Conservation (phyloP, 306 rosid species). For the Ziziphus jujuba region DNA sequence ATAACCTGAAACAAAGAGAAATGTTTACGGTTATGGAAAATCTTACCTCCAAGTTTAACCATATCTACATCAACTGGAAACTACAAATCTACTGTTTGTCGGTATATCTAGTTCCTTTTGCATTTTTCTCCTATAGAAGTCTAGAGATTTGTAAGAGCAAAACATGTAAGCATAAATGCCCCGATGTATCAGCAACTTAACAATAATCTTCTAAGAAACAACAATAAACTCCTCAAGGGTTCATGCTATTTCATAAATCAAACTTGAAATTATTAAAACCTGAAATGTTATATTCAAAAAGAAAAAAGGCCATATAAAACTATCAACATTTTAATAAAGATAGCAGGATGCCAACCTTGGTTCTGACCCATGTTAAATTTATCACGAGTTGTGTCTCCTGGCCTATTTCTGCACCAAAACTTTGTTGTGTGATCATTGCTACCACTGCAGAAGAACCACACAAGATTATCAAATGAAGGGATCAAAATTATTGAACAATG, state of each 20-base stretch:
- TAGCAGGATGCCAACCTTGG: slow-evolving; percentile 47
- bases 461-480: slow-evolving; percentile 17
- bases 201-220: neutral
- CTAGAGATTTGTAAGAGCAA: neutral
- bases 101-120: too few relatives aligned
- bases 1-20: slow-evolving; percentile 60
- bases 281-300: neutral
- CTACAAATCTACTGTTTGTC: too few relatives aligned
- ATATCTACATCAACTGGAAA: too few relatives aligned
- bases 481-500: slow-evolving; percentile 7
- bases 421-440: slow-evolving; percentile 98
- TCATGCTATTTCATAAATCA: neutral
- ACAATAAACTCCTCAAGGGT: neutral
- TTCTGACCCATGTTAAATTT: slow-evolving; percentile 61
- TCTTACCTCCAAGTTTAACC: too few relatives aligned
- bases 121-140: neutral
- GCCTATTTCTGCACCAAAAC: slow-evolving; percentile 98
- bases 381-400: slow-evolving; percentile 89
- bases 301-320: neutral
- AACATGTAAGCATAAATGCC: neutral
- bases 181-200: neutral
- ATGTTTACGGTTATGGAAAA: neutral
- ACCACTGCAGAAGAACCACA: slow-evolving; percentile 66
- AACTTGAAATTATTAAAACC: neutral
- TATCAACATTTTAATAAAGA: neutral